phyloP scores from a whole-genome alignment of 2,329 filamentous ascomycete species.

The Elsinoe batatas region DNA sequence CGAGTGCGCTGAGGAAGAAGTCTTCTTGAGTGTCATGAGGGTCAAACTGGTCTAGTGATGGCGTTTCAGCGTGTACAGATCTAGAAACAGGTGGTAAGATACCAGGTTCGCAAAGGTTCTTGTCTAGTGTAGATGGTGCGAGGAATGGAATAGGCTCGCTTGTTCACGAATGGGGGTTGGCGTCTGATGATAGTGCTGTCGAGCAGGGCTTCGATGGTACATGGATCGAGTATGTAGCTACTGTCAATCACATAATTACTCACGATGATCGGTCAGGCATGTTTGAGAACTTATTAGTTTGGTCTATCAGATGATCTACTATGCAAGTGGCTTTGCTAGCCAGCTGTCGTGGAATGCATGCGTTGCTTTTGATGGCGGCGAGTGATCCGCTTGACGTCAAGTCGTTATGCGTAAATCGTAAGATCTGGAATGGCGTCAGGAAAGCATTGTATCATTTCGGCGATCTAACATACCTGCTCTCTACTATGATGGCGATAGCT shows the following conservation, averaged over 20 bases:
- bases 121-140: neutral
- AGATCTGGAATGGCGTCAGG: neutral
- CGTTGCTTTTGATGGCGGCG: neutral
- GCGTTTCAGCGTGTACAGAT: conserved; percentile 8
- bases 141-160: neutral
- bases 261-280: neutral
- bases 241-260: conserved; percentile 4
- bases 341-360: neutral
- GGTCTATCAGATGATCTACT: neutral
- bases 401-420: conserved; percentile 1
- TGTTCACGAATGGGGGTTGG: neutral
- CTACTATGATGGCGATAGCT: neutral
- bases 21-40: neutral
- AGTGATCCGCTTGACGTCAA: neutral
- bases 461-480: neutral
- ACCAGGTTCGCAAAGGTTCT: neutral
- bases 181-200: neutral
- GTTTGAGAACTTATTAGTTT: neutral
- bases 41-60: neutral
- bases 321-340: neutral
- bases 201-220: neutral
- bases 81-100: conserved; percentile 3
- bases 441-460: neutral
- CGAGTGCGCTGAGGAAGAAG: neutral
- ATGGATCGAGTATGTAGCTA: neutral